Evolutionary conservation across 768 basidiomycete genomes (phyloP).

Genomic region (Kwoniella europaea): DNA sequence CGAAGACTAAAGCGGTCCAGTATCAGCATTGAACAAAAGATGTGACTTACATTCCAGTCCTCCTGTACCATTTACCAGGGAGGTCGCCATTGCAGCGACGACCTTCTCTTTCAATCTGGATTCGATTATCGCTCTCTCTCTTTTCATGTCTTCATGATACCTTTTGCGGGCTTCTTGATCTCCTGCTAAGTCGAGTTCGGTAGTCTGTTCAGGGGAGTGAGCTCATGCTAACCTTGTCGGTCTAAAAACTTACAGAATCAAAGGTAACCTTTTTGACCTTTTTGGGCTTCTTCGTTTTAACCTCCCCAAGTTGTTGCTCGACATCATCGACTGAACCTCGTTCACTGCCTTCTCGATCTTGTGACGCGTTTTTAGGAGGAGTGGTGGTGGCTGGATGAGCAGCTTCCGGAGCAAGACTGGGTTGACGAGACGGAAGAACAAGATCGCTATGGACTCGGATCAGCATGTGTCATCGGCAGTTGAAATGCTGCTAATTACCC

Average conservation of each 20-base stretch:
- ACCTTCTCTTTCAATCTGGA: slow-evolving; percentile 25
- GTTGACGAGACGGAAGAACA: background rate
- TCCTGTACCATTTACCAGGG: slow-evolving; percentile 33
- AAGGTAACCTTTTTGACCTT: slow-evolving; percentile 26
- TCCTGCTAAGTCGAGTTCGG: slow-evolving; percentile 27
- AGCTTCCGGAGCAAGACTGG: slow-evolving; percentile 5
- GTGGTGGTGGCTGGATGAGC: background rate
- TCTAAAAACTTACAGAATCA: slow-evolving; percentile 23
- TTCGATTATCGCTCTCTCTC: slow-evolving; percentile 8
- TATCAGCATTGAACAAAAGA: too few relatives aligned
- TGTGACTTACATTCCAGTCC: slow-evolving; percentile 34
- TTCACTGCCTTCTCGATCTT: background rate
- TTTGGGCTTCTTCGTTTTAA: slow-evolving; percentile 19
- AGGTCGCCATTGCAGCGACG: slow-evolving; percentile 15
- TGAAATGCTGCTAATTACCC: background rate
- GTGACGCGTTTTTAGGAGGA: background rate
- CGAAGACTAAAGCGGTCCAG: slow-evolving; percentile 30
- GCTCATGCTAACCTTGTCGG: slow-evolving; percentile 5
- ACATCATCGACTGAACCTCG: slow-evolving; percentile 8
- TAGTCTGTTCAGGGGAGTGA: slow-evolving; percentile 8
- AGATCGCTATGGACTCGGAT: background rate
- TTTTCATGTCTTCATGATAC: slow-evolving; percentile 29
- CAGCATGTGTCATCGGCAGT: background rate
- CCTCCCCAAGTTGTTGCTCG: slow-evolving; percentile 10
- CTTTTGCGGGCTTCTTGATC: slow-evolving; percentile 19